phyloP scores from a whole-genome alignment of 257 asterid genomes.

The Gardenia jasminoides region DNA sequence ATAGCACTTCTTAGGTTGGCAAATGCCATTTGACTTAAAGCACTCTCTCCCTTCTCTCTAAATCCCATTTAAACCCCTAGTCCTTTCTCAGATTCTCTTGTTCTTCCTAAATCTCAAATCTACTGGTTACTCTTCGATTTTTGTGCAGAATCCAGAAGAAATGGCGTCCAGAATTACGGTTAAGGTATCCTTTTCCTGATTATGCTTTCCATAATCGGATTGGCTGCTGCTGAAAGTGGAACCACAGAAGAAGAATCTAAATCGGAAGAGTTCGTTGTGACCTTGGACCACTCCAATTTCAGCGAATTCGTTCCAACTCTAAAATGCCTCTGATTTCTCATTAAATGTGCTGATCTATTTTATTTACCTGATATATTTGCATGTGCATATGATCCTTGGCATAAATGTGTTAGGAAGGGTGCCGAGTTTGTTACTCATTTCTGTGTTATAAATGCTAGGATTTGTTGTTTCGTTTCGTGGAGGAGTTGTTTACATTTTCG shows the following conservation, averaged over 20 bases:
- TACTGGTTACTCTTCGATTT: background rate
- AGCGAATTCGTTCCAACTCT: slow-evolving; percentile 74
- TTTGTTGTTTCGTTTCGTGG: background rate
- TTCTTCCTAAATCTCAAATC: background rate
- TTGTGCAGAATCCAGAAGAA: background rate
- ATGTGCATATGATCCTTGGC: background rate
- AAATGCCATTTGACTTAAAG: background rate
- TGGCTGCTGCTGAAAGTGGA: slow-evolving; percentile 3
- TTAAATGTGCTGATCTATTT: too few relatives aligned
- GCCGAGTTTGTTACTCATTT: background rate
- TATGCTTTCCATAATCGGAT: slow-evolving; percentile 10
- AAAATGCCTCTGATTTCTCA: too few relatives aligned
- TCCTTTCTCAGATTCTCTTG: background rate
- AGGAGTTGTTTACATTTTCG: background rate
- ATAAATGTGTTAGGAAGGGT: too few relatives aligned
- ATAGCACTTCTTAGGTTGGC: slow-evolving; percentile 1
- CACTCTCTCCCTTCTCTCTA: background rate
- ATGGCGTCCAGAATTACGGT: slow-evolving; percentile 16
- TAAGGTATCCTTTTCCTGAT: slow-evolving; percentile 1
- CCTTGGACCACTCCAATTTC: slow-evolving; percentile 73
- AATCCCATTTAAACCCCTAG: background rate
- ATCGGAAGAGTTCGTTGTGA: slow-evolving; percentile 60
- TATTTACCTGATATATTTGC: too few relatives aligned
- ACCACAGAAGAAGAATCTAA: slow-evolving; percentile 1
- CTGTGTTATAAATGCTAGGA: background rate